A percentile compares a stretch with the other conserved stretches of the same genome.
These are phyloP conservation scores for Solanum sejunctum DNA, from an alignment of 257 asterid genomes.

Conservation along the genomic window DNA sequence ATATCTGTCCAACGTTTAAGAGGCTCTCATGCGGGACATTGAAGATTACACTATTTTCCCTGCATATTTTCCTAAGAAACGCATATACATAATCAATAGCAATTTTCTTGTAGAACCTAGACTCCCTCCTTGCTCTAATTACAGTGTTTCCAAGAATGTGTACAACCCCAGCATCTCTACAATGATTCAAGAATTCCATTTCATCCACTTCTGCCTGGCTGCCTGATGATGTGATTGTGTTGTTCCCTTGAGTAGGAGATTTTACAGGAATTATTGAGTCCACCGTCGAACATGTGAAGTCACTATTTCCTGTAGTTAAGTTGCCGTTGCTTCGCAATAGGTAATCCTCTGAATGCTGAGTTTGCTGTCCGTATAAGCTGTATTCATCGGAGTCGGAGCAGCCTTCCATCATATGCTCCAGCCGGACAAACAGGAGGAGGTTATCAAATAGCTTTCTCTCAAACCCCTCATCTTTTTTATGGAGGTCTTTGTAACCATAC, in stretches of 20 bases:
- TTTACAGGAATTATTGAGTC: conserved; percentile 61
- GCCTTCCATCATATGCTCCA: conserved; percentile 95
- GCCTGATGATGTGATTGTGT: conserved; percentile 40
- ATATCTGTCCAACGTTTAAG: conserved; percentile 85
- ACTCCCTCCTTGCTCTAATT: conserved; percentile 70
- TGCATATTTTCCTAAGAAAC: conserved; percentile 90
- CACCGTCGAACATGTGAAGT: conserved; percentile 39
- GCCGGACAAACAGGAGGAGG: conserved; percentile 70
- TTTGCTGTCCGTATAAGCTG: conserved; percentile 65
- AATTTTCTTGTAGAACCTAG: conserved; percentile 58
- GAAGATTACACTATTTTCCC: conserved; percentile 93
- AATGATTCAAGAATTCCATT: conserved; percentile 54
- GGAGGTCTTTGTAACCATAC: conserved; percentile 89
- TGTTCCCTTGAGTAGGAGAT: conserved; percentile 29
- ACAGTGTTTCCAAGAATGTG: conserved; percentile 90
- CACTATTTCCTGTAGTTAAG: conserved; percentile 20
- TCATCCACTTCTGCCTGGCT: conserved; percentile 59
- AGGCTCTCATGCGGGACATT: conserved; percentile 95
- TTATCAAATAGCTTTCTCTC: conserved; percentile 74
- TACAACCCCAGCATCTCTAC: conserved; percentile 90
- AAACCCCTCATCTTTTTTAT: conserved; percentile 74
- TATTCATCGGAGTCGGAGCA: conserved; percentile 85
- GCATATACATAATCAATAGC: conserved; percentile 86
- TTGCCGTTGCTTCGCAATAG: conserved; percentile 19
- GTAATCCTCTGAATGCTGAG: conserved; percentile 38